A percentile compares a stretch with the other conserved stretches of the same genome.
Evolutionary conservation across 148 eudicot species (phyloP).

Genomic region (Spergularia marina): DNA sequence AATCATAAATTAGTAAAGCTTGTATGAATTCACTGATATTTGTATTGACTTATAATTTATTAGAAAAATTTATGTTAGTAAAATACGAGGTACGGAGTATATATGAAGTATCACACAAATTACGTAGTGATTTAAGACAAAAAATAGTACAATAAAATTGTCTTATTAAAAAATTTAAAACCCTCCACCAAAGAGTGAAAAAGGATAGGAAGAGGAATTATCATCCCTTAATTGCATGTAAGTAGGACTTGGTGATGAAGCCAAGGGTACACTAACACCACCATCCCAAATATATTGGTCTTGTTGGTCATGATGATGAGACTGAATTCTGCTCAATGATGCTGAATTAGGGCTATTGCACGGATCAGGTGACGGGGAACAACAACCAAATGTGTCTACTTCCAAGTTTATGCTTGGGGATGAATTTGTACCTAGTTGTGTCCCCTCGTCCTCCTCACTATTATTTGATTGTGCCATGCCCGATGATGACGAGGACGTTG

Average conservation of each 20-base stretch:
- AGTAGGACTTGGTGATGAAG: neutral
- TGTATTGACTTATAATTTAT: too few species aligned
- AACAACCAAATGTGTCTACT: neutral
- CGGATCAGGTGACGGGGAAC: constrained; percentile 17
- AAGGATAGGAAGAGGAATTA: too few species aligned
- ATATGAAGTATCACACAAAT: too few species aligned
- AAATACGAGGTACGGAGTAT: too few species aligned
- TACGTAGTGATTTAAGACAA: too few species aligned
- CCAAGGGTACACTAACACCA: neutral
- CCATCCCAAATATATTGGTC: constrained; percentile 16
- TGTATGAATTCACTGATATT: too few species aligned
- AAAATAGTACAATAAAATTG: too few species aligned
- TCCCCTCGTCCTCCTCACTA: constrained; percentile 27
- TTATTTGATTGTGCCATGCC: constrained; percentile 21
- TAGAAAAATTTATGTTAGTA: too few species aligned
- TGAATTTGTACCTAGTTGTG: constrained; percentile 23
- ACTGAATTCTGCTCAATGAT: neutral
- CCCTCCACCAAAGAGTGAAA: too few species aligned
- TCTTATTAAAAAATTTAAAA: too few species aligned
- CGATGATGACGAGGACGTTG: constrained; percentile 32
- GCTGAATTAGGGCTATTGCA: constrained; percentile 19
- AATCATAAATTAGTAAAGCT: too few species aligned
- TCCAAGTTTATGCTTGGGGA: constrained; percentile 12
- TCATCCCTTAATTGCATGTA: too few species aligned
- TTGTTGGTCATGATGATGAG: neutral